Evolutionary conservation across 2,329 filamentous ascomycete genomes (phyloP).

Genomic region (Colletotrichum neosansevieriae): DNA sequence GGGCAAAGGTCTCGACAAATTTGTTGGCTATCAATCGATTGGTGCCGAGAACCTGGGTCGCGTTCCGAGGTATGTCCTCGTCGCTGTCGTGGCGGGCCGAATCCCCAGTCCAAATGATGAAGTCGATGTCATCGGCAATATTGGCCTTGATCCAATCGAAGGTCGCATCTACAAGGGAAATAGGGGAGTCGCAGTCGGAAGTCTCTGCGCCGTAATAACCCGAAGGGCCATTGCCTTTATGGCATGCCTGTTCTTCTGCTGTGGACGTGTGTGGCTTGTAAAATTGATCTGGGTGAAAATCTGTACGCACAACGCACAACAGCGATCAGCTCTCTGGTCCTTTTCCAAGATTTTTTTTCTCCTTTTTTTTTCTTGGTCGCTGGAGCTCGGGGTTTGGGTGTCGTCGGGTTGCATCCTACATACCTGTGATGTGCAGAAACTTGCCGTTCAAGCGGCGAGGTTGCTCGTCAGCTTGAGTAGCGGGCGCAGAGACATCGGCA

Average conservation of each 20-base stretch:
- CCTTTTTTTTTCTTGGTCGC: background rate
- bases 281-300: conserved; percentile 91
- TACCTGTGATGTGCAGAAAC: conserved; percentile 92
- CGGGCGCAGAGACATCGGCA: conserved; percentile 26
- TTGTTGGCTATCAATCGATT: conserved; percentile 83
- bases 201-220: conserved; percentile 88
- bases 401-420: conserved; percentile 44
- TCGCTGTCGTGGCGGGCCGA: conserved; percentile 92
- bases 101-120: conserved; percentile 94
- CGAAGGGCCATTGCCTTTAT: conserved; percentile 80
- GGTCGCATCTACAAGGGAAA: conserved; percentile 85
- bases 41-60: conserved; percentile 79
- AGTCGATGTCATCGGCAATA: conserved; percentile 83
- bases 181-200: conserved; percentile 88
- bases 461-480: conserved; percentile 53
- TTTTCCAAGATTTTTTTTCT: background rate
- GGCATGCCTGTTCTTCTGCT: conserved; percentile 77
- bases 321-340: conserved; percentile 27
- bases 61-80: conserved; percentile 80
- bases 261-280: conserved; percentile 85
- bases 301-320: conserved; percentile 59
- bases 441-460: conserved; percentile 68
- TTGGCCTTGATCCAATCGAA: conserved; percentile 89
- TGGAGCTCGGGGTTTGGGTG: background rate
- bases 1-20: conserved; percentile 79